Evolutionary conservation across 495 filamentous ascomycete species (phyloP).

Genomic region (Penicillium paxilli): DNA sequence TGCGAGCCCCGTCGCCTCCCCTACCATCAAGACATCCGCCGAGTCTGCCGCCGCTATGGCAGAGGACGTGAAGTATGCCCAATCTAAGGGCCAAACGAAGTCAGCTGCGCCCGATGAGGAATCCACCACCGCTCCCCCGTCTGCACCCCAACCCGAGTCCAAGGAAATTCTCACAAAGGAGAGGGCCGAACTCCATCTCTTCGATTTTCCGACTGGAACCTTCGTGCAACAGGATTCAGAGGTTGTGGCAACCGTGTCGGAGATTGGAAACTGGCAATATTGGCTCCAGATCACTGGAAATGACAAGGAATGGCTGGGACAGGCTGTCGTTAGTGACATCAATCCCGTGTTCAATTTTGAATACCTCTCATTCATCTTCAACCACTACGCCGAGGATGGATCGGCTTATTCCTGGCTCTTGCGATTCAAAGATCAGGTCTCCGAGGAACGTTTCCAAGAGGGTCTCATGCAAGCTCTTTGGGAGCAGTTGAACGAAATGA

Average conservation of each 20-base stretch:
- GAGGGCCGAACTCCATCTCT: constrained; percentile 84
- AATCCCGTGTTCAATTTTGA: constrained; percentile 99
- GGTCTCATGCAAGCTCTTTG: constrained; percentile 93
- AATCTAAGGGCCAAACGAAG: constrained; percentile 40
- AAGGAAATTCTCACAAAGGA: constrained; percentile 75
- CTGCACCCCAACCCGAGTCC: constrained; percentile 64
- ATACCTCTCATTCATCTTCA: constrained; percentile 97
- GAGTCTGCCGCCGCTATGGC: constrained; percentile 45
- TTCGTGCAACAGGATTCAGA: constrained; percentile 79
- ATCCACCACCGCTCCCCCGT: constrained; percentile 50
- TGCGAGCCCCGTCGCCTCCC: constrained; percentile 75
- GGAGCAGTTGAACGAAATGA: constrained; percentile 94
- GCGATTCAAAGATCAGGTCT: constrained; percentile 79
- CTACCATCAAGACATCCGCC: constrained; percentile 45
- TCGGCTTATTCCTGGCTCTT: constrained; percentile 95
- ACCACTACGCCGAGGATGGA: constrained; percentile 85
- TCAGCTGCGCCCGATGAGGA: constrained; percentile 26
- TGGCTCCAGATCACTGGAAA: constrained; percentile 85
- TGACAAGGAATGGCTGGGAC: constrained; percentile 85
- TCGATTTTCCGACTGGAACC: constrained; percentile 80
- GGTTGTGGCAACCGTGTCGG: constrained; percentile 77
- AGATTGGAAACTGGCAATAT: constrained; percentile 90
- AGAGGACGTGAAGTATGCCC: constrained; percentile 47
- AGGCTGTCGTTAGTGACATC: constrained; percentile 80
- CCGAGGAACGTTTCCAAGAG: constrained; percentile 85